Conservation (phyloP, 805 yeast genomes). For the Kazachstania viticola region DNA sequence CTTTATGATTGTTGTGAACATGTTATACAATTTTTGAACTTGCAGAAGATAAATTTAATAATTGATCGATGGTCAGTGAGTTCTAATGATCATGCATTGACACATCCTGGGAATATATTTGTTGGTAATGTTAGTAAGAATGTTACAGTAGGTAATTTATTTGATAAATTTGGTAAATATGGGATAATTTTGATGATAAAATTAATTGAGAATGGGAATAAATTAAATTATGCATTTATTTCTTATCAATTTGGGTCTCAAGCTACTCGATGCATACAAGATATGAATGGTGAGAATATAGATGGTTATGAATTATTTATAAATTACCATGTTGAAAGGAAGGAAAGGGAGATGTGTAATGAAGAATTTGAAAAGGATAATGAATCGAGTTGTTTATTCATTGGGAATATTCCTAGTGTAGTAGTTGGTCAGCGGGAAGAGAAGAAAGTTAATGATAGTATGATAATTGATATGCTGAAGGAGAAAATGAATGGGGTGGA, state of each 20-base stretch:
- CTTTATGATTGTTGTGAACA: slow-evolving; percentile 4
- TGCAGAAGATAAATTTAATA: no score
- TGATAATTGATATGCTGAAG: slow-evolving; percentile 32
- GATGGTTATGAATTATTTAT: slow-evolving; percentile 32
- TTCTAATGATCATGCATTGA: slow-evolving; percentile 20
- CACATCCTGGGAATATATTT: slow-evolving; percentile 50
- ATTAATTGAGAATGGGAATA: slow-evolving; percentile 29
- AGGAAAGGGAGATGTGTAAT: slow-evolving; percentile 37
- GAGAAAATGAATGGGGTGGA: slow-evolving; percentile 27
- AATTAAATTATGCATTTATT: slow-evolving; percentile 51
- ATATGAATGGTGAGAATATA: slow-evolving; percentile 34
- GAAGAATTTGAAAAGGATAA: slow-evolving; percentile 35
- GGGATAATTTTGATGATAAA: slow-evolving; percentile 38
- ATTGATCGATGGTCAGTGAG: slow-evolving; percentile 20
- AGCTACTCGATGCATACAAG: slow-evolving; percentile 51
- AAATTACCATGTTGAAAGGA: slow-evolving; percentile 54
- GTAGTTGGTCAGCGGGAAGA: slow-evolving; percentile 18
- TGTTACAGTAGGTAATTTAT: slow-evolving; percentile 30
- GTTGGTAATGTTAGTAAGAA: slow-evolving; percentile 37
- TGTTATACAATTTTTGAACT: neutral
- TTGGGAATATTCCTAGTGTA: slow-evolving; percentile 38
- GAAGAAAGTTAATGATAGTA: slow-evolving; percentile 14
- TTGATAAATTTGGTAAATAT: slow-evolving; percentile 28
- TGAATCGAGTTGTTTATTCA: slow-evolving; percentile 43
- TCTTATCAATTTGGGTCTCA: slow-evolving; percentile 45